Percentiles rank a stretch among this genome's conserved stretches.
Conservation (phyloP, 1,139 yeast genomes). For the Keqinozyma sinolaborantium region DNA sequence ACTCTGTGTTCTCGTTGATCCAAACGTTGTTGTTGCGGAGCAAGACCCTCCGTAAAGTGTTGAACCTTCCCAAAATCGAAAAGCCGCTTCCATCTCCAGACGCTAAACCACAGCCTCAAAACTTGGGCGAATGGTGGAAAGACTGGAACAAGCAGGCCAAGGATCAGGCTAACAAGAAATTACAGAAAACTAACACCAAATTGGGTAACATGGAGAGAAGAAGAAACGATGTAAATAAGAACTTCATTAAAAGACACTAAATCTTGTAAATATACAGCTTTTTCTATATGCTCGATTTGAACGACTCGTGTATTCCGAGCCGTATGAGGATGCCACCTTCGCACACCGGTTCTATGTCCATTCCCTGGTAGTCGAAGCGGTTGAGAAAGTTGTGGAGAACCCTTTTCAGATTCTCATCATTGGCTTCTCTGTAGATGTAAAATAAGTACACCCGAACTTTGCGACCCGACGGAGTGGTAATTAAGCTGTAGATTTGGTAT, state of each 20-base stretch:
- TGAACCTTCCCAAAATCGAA: conserved; percentile 67
- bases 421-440: too few species aligned
- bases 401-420: too few species aligned
- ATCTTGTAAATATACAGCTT: conserved; percentile 4
- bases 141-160: conserved; percentile 31
- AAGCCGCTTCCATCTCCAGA: conserved; percentile 35
- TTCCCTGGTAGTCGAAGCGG: too few species aligned
- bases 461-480: too few species aligned
- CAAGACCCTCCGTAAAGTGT: conserved; percentile 50
- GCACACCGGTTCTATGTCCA: too few species aligned
- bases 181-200: conserved; percentile 34
- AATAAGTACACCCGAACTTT: too few species aligned
- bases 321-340: too few species aligned
- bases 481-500: too few species aligned
- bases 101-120: conserved; percentile 24
- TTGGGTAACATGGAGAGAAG: conserved; percentile 38
- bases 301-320: too few species aligned
- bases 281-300: not conserved
- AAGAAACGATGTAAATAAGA: conserved; percentile 27
- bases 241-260: conserved; percentile 42
- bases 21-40: conserved; percentile 69
- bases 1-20: conserved; percentile 67
- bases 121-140: conserved; percentile 37
- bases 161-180: conserved; percentile 29
- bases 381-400: too few species aligned